Conservation (phyloP, 2,329 filamentous ascomycete species). For the Exophiala bonariae region DNA sequence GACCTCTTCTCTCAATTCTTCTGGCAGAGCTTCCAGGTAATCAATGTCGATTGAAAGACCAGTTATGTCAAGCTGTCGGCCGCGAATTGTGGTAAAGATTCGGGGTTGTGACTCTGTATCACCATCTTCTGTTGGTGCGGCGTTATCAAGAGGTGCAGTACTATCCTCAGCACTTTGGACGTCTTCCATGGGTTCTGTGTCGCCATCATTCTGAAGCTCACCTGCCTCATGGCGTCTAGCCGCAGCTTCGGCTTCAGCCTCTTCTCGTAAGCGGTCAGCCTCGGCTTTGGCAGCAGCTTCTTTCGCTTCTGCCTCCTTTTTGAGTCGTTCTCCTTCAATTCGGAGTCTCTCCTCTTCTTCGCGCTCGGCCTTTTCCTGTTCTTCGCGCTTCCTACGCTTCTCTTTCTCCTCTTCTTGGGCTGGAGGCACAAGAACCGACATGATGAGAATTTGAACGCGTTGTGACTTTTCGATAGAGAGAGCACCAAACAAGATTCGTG, state of each 20-base stretch:
- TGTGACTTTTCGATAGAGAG: slow-evolving; percentile 68
- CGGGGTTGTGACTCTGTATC: slow-evolving; percentile 58
- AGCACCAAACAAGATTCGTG: slow-evolving; percentile 77
- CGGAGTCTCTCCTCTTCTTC: slow-evolving; percentile 61
- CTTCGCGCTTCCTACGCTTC: slow-evolving; percentile 59
- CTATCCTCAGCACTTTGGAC: slow-evolving; percentile 58
- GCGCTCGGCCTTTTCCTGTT: slow-evolving; percentile 62
- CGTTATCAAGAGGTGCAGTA: slow-evolving; percentile 33
- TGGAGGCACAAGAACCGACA: slow-evolving; percentile 74
- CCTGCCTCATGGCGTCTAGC: slow-evolving; percentile 28
- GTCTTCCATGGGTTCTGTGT: slow-evolving; percentile 70
- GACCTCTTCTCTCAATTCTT: slow-evolving; percentile 94
- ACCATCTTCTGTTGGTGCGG: slow-evolving; percentile 33
- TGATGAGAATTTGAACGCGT: slow-evolving; percentile 67
- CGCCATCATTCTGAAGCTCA: slow-evolving; percentile 25
- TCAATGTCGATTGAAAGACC: slow-evolving; percentile 91
- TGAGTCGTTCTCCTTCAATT: slow-evolving; percentile 72
- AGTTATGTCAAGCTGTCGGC: slow-evolving; percentile 88
- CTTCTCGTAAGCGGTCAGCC: slow-evolving; percentile 59
- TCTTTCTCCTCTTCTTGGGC: slow-evolving; percentile 80
- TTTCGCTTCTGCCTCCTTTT: slow-evolving; percentile 66
- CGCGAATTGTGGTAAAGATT: slow-evolving; percentile 79
- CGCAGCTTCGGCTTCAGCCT: slow-evolving; percentile 46
- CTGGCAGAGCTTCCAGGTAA: slow-evolving; percentile 94
- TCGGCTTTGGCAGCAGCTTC: slow-evolving; percentile 59